Evolutionary conservation across 148 eudicot species (phyloP), one percentile per base, ranked within the genome.

Genomic region (Camellia granthamiana): DNA sequence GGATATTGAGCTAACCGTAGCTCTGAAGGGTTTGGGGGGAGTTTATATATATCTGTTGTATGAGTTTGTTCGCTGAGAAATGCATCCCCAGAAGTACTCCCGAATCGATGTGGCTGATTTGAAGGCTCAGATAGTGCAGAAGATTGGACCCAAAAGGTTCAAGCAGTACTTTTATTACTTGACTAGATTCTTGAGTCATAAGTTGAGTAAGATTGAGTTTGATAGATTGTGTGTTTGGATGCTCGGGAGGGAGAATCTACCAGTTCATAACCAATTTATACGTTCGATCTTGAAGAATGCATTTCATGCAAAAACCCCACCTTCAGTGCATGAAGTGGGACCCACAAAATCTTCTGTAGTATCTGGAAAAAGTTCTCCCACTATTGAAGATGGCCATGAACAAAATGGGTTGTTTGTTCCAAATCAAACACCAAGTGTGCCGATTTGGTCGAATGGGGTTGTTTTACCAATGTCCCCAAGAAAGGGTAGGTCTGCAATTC

Each of bases 181-280:
- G 81, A 85, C 83, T 81, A 82, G 87, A 68, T 87, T 87, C 44
- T 82, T 90, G 62, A 87, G 81, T 83, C 86, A 82, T 78, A 90
- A 85, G 86, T 60, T 88, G 69, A 79, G 86, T 63, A 88, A 90
- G 85, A 78, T 63, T 75, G 91, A 90, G 68, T 90, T 88, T 73
- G 87, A 88, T 65, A 88, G 81, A 80, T 79, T 82, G 44, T 90
- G 93, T 81, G 55, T 74, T 78, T 84, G 87, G 74, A n/a, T 86
- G 64, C 82, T 90, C 63, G 91, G 93, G 78, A 85, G 87, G 83
- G 93, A 90, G 78, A 87, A 88, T 78, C 78, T 90, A 51, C 83
- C 83, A 41, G 70, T 90, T 76, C 93, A 90, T 85, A 90, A 90
- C 83, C 88, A 86, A 81, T 83, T 90, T 55, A 86, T 90, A 81